A percentile compares a stretch with the other conserved stretches of the same genome.
Evolutionary conservation across 352 stramenopile genomes (phyloP).

Genomic region (Phytophthora hybrid): DNA sequence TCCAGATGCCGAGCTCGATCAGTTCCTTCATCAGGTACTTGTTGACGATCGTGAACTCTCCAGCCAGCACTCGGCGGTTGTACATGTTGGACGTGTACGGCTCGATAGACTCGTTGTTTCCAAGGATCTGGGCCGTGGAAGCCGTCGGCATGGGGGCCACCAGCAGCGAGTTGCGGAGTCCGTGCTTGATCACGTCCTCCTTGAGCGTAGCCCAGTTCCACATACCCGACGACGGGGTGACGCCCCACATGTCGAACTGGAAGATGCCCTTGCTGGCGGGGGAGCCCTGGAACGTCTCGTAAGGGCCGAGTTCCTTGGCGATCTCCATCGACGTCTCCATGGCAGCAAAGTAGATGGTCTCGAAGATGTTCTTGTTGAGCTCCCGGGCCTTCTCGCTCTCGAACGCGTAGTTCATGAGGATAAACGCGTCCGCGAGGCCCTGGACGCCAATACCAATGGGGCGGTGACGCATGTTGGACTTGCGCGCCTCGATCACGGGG

Average conservation of each 20-base stretch:
- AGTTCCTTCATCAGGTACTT: conserved; percentile 99
- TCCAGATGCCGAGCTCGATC: conserved; percentile 97
- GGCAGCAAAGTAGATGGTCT: conserved; percentile 99
- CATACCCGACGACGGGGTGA: conserved; percentile 90
- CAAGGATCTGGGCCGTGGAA: conserved; percentile 99
- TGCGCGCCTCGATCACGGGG: conserved; percentile 90
- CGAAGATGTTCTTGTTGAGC: conserved; percentile 99
- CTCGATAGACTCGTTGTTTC: conserved; percentile 99
- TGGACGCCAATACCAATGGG: conserved; percentile 99
- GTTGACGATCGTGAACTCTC: conserved; percentile 99
- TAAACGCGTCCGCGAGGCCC: conserved; percentile 98
- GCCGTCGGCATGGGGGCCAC: conserved; percentile 99
- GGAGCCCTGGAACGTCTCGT: conserved; percentile 97
- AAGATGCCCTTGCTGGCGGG: conserved; percentile 97
- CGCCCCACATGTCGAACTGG: conserved; percentile 99
- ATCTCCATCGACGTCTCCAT: conserved; percentile 97
- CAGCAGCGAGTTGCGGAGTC: conserved; percentile 99
- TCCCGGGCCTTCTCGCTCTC: conserved; percentile 92
- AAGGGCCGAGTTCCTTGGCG: conserved; percentile 93
- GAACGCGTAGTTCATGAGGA: conserved; percentile 97
- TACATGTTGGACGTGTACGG: conserved; percentile 99
- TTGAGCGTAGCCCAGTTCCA: conserved; percentile 98
- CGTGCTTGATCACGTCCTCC: conserved; percentile 93
- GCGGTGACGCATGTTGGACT: conserved; percentile 98
- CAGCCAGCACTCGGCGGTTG: conserved; percentile 98